A percentile compares a stretch with the other conserved stretches of the same genome.
phyloP scores from a whole-genome alignment of 345 rosid species.

The Acer yangbiense region DNA sequence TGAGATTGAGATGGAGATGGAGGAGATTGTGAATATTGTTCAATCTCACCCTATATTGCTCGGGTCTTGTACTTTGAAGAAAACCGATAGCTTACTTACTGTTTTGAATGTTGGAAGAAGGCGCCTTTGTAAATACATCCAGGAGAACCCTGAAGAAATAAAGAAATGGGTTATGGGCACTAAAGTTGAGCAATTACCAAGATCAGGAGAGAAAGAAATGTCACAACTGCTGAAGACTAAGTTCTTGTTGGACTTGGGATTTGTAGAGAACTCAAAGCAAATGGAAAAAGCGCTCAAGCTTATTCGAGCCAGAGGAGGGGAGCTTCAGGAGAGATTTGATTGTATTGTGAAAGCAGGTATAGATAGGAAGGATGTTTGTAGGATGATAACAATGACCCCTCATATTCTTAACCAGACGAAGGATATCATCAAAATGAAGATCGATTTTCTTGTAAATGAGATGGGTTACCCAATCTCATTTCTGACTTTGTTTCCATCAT shows the following conservation, averaged over 20 bases:
- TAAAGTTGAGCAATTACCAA: conserved; percentile 45
- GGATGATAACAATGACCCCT: conserved; percentile 63
- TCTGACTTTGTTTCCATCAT: conserved; percentile 52
- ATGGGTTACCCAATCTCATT: conserved; percentile 57
- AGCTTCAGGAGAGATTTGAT: conserved; percentile 81
- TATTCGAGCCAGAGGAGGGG: conserved; percentile 63
- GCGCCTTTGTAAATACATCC: conserved; percentile 50
- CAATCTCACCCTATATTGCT: conserved; percentile 48
- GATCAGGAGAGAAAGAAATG: conserved; percentile 21
- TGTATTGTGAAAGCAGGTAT: conserved; percentile 61
- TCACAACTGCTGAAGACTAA: conserved; percentile 47
- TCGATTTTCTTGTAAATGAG: conserved; percentile 47
- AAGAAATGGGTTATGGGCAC: conserved; percentile 54
- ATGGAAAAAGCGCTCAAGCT: conserved; percentile 49
- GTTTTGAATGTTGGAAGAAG: conserved; percentile 56
- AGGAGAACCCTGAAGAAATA: conserved; percentile 61
- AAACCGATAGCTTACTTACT: conserved; percentile 46
- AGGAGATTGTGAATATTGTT: conserved; percentile 53
- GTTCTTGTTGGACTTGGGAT: conserved; percentile 66
- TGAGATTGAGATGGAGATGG: conserved; percentile 56
- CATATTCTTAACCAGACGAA: conserved; percentile 62
- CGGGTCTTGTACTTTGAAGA: conserved; percentile 62
- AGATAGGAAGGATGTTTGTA: conserved; percentile 49
- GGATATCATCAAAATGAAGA: conserved; percentile 52
- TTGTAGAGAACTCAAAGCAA: conserved; percentile 42